Conservation (phyloP, 257 asterid genomes). For the Solanum raphanifolium region DNA sequence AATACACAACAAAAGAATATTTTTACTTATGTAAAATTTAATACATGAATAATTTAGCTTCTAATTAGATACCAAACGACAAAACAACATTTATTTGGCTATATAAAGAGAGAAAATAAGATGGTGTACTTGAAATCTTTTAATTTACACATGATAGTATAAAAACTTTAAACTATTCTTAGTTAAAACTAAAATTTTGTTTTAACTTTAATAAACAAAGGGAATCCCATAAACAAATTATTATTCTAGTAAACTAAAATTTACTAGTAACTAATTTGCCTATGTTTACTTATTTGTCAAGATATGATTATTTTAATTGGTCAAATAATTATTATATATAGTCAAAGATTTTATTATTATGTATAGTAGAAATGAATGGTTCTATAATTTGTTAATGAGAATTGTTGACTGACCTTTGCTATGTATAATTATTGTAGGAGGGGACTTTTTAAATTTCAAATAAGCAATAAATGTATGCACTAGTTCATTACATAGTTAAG, state of each 20-base stretch:
- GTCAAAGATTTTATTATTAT: not conserved
- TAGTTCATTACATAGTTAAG: not conserved
- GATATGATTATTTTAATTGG: not conserved
- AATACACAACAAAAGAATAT: not conserved
- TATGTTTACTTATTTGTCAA: not conserved
- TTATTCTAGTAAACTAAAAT: not conserved
- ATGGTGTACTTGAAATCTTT: not conserved
- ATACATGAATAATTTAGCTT: not conserved
- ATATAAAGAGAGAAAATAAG: not conserved
- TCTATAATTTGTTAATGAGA: not conserved
- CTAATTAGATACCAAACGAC: not conserved
- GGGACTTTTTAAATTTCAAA: not conserved
- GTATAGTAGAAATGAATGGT: not conserved
- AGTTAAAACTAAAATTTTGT: not conserved
- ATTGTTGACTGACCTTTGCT: not conserved
- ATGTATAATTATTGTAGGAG: not conserved
- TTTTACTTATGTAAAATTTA: not conserved
- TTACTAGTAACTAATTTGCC: not conserved
- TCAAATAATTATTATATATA: not conserved
- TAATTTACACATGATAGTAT: not conserved
- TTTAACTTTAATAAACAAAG: not conserved
- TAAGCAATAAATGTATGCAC: not conserved
- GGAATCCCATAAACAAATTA: not conserved
- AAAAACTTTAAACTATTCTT: not conserved
- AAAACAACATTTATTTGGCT: not conserved